Evolutionary conservation across 305 asterid genomes (phyloP), one percentile per base, ranked within the genome.

Genomic region (Fraxinus xanthoxyloides): DNA sequence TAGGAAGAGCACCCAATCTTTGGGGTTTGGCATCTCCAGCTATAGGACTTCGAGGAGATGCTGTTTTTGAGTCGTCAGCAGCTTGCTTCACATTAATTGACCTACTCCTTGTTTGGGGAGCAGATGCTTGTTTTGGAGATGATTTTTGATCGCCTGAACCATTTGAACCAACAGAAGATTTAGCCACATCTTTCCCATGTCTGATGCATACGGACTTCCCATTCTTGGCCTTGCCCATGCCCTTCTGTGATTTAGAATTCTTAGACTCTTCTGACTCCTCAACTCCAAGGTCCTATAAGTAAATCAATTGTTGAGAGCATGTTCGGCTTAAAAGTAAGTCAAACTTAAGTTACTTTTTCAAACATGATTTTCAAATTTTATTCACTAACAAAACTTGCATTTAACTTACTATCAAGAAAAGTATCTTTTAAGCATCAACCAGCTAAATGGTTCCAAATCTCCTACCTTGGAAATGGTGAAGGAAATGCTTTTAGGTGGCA

Each of bases 1-100:
- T 72, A 78, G 99, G 99, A 86, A 91, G 98, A 84, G 93, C 63
- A 85, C 97, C 95, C 84, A 82, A 65, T 84, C 67, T 93, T 35
- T 88, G 93, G 82, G 90, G 72, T 86, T 86, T 92, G 74, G 89
- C 89, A 82, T 92, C 97, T 87, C 83, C 97, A 75, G 88, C 77
- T 79, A 90, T 86, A 76, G 97, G 95, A 76, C 96, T 95, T 86
- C 43, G 84, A 78, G 84, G 76, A 75, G 87, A 28, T 19, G 88
- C 75, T 12, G 85, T 81, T 83, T 83, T 89, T 77, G 80, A 59
- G 83, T 82, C 80, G 75, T 85, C 91, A 70, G 85, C 59, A 59
- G 83, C 82, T 79, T 78, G 92, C 84, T 80, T 87, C 73, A 76
- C 87, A 21, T 83, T 81, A 30, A 78, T 75, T 28, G 93, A 87